Evolutionary conservation across 2,329 filamentous ascomycete species (phyloP), one percentile per base, ranked within the genome.

Genomic region (Diplodia scrobiculata): DNA sequence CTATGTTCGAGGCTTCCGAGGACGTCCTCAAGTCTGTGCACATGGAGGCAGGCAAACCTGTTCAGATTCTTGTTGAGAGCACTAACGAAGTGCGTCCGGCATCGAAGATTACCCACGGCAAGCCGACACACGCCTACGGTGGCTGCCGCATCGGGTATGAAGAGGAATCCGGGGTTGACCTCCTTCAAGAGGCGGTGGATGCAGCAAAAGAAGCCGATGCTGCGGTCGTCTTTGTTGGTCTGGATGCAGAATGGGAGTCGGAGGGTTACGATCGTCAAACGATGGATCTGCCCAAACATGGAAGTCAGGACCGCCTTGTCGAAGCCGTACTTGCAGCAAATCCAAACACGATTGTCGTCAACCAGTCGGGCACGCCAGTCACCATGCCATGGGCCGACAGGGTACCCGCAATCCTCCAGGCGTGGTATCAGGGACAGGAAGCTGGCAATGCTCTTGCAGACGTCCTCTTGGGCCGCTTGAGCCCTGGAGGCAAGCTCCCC

Each of bases 381-480:
- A 81, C 83, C 3, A 87, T 91, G 87, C 88, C 89, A 17, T 92
- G 89, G 90, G 85, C 81, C 1, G 80, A 86, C 68, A 77, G 81
- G 25, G 87, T 89, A 2, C 84, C 88, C 2, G 85, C 87, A 1
- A 86, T 92, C 34, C 73, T 92, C 0, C 89, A 92, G 73, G 84
- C 90, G 7, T 95, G 91, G 90, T 95, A 92, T 72, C 90, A 91
- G 68, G 91, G 91, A n/a, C 91, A 95, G 72, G 91, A 95, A 79
- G 89, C 89, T 5, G 91, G 91, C 5, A 92, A 93, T 73, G 88
- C 87, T 11, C 89, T 96, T 68, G 90, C 89, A 0, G 91, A 94
- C 70, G 83, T 94, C 1, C 81, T 94, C 0, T 90, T 91, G 69
- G 89, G 90, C 55, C 84, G 88, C 68, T 84, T 86, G 54, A 92